A percentile compares a stretch with the other conserved stretches of the same genome.
These are phyloP conservation scores for Lactarius deliciosus DNA, from an alignment of 768 basidiomycete genomes.

Conservation along the genomic window DNA sequence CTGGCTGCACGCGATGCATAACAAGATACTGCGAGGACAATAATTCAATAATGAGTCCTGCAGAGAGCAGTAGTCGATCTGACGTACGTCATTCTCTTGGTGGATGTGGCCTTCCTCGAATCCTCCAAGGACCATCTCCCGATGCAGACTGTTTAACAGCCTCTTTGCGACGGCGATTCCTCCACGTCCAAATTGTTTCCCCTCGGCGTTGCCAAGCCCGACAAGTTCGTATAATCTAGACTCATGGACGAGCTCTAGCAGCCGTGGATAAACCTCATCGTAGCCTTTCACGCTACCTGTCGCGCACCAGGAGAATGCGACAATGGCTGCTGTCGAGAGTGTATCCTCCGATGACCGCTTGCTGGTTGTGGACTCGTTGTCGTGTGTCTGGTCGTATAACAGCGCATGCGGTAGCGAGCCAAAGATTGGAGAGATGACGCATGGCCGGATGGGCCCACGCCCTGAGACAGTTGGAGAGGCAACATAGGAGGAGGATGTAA, in stretches of 20 bases:
- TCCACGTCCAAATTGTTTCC: constrained; percentile 30
- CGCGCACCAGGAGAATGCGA: constrained; percentile 84
- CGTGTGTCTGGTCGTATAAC: constrained; percentile 94
- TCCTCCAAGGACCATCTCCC: constrained; percentile 87
- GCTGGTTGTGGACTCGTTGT: constrained; percentile 89
- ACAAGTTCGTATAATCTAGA: constrained; percentile 75
- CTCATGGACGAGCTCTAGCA: constrained; percentile 88
- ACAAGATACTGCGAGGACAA: constrained; percentile 73
- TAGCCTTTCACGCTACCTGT: constrained; percentile 96
- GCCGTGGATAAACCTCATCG: constrained; percentile 93
- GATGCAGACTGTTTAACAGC: constrained; percentile 80
- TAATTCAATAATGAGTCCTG: neutral
- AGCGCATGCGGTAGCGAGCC: constrained; percentile 92
- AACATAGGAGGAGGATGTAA: constrained; percentile 58
- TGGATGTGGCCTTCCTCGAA: constrained; percentile 95
- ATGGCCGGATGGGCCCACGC: constrained; percentile 72
- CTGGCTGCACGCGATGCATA: constrained; percentile 88
- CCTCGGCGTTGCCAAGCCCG: constrained; percentile 39
- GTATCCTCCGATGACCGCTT: constrained; percentile 95
- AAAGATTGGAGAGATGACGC: constrained; percentile 73
- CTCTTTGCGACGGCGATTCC: constrained; percentile 48
- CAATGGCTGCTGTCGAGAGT: constrained; percentile 90
- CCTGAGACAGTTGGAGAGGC: constrained; percentile 82
- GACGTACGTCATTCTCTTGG: constrained; percentile 84
- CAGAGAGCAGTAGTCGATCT: neutral